Percentiles rank a stretch among this genome's conserved stretches.
phyloP scores from a whole-genome alignment of 371 early-diverging fungal species.

The Gilbertella persicaria region DNA sequence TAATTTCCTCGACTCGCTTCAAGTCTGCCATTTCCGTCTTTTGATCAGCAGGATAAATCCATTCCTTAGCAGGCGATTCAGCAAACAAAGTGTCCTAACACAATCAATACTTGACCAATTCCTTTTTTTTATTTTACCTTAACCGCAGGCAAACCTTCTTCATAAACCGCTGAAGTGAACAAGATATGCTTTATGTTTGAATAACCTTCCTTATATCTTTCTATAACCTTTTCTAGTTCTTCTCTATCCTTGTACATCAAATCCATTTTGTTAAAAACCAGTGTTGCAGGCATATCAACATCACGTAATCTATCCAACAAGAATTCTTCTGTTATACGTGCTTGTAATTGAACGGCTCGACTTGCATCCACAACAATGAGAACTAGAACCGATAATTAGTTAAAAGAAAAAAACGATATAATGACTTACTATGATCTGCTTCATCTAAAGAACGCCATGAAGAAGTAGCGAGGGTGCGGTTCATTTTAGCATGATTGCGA shows the following conservation, averaged over 20 bases:
- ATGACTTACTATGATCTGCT: constrained; percentile 59
- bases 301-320: constrained; percentile 56
- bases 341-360: constrained; percentile 47
- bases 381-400: constrained; percentile 22
- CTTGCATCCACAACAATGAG: constrained; percentile 66
- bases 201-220: constrained; percentile 30
- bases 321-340: constrained; percentile 53
- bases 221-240: constrained; percentile 36
- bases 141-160: constrained; percentile 26
- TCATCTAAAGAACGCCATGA: constrained; percentile 76
- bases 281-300: constrained; percentile 54
- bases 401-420: background rate
- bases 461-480: constrained; percentile 67
- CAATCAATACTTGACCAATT: background rate
- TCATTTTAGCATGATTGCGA: constrained; percentile 45
- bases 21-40: constrained; percentile 66
- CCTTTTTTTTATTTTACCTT: constrained; percentile 28
- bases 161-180: constrained; percentile 52
- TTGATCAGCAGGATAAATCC: constrained; percentile 65
- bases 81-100: constrained; percentile 40
- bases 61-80: constrained; percentile 49
- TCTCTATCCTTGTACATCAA: constrained; percentile 44
- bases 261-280: constrained; percentile 78
- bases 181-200: constrained; percentile 31
- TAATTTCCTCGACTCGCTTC: constrained; percentile 70